Evolutionary conservation across 352 stramenopile species (phyloP).

Genomic region (Phytopythium kandeliae): DNA sequence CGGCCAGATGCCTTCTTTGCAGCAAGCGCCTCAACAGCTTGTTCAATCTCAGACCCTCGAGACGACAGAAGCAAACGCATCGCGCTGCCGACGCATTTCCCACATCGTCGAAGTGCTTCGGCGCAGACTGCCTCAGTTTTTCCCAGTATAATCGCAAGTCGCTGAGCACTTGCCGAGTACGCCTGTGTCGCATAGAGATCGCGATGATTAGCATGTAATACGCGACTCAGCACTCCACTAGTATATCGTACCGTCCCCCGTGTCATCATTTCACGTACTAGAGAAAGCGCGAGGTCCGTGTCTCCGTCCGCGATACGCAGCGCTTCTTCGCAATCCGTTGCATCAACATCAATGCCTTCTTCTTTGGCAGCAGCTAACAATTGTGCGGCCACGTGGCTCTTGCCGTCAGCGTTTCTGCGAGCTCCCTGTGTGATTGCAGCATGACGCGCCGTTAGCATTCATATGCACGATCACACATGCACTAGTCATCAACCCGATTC

Average conservation of each 20-base stretch:
- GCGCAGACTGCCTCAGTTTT: slow-evolving; percentile 45
- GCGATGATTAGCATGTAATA: too few species aligned
- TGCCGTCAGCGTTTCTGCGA: background rate
- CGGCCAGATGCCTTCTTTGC: background rate
- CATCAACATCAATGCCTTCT: slow-evolving; percentile 17
- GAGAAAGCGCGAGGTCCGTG: slow-evolving; percentile 15
- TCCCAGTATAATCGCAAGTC: slow-evolving; percentile 44
- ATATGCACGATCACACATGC: too few species aligned
- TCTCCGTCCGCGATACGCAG: slow-evolving; percentile 24
- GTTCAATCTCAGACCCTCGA: slow-evolving; percentile 25
- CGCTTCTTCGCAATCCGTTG: slow-evolving; percentile 37
- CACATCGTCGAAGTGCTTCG: slow-evolving; percentile 44
- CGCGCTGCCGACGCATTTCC: slow-evolving; percentile 42
- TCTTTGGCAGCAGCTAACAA: slow-evolving; percentile 24
- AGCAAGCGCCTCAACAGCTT: background rate
- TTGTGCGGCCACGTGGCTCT: background rate
- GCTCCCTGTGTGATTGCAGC: background rate
- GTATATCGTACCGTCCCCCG: slow-evolving; percentile 9
- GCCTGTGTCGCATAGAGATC: slow-evolving; percentile 1
- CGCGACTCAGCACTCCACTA: background rate
- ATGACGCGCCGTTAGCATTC: background rate
- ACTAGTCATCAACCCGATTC: background rate
- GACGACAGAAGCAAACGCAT: slow-evolving; percentile 55
- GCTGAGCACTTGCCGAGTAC: slow-evolving; percentile 35
- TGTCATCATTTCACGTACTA: slow-evolving; percentile 10